Conservation (phyloP, 352 stramenopile species). For the Phytophthora tubulina region DNA sequence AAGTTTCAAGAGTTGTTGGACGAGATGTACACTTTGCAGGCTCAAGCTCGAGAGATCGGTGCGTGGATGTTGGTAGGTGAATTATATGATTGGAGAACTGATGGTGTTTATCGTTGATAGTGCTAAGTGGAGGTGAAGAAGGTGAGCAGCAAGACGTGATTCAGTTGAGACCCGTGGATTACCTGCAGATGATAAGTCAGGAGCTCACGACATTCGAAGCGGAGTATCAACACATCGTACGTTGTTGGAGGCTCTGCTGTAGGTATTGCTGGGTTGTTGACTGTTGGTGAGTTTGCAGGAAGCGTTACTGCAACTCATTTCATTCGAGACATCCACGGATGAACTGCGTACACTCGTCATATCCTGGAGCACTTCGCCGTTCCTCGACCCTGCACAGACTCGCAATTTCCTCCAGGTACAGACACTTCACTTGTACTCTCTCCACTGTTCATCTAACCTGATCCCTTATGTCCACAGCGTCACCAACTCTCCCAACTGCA, state of each 20-base stretch:
- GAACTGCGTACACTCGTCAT: constrained; percentile 82
- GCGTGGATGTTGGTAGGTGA: constrained; percentile 6
- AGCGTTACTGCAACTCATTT: constrained; percentile 66
- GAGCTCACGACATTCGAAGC: constrained; percentile 79
- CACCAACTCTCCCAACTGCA: constrained; percentile 50
- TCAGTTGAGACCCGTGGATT: constrained; percentile 61
- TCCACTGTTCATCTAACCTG: background rate
- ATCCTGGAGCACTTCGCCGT: constrained; percentile 85
- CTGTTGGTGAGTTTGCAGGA: constrained; percentile 47
- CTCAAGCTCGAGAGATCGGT: constrained; percentile 50
- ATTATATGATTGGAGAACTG: background rate
- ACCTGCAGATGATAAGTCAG: constrained; percentile 75
- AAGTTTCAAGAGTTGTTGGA: constrained; percentile 64
- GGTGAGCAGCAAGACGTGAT: constrained; percentile 21
- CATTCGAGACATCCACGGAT: constrained; percentile 76
- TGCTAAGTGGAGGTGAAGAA: constrained; percentile 9
- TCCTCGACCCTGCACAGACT: constrained; percentile 64
- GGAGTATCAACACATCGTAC: constrained; percentile 86
- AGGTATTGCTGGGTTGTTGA: constrained; percentile 5
- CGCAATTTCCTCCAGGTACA: constrained; percentile 64
- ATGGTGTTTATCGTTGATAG: constrained; percentile 19
- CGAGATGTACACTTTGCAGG: constrained; percentile 69
- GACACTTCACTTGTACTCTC: background rate
- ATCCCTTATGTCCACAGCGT: constrained; percentile 29
- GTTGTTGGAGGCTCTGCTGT: constrained; percentile 16